Evolutionary conservation across 2,329 filamentous ascomycete genomes (phyloP).

Genomic region (Niveomyces coronatus): DNA sequence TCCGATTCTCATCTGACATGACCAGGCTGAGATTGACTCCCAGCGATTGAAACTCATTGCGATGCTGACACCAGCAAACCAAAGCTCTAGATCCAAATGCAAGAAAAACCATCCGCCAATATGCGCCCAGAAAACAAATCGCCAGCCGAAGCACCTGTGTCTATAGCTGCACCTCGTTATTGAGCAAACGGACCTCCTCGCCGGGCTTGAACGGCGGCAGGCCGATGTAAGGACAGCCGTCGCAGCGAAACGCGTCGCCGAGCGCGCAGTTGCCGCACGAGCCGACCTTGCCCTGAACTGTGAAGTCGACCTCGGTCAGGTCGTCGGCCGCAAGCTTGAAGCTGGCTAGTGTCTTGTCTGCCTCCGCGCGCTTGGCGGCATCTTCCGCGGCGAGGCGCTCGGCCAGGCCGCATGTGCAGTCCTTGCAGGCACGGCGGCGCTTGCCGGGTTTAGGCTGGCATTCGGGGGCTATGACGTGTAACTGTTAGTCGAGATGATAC

Average conservation of each 20-base stretch:
- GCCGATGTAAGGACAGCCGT: conserved; percentile 71
- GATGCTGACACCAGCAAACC: conserved; percentile 1
- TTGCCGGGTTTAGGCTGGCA: conserved; percentile 83
- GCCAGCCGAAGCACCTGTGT: background rate
- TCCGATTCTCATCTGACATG: conserved; percentile 4
- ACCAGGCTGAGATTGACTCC: too few species aligned
- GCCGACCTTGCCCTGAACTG: conserved; percentile 91
- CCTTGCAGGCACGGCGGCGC: conserved; percentile 88
- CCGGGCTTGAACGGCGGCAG: conserved; percentile 94
- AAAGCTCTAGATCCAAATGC: conserved; percentile 1
- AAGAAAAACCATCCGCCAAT: background rate
- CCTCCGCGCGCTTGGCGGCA: conserved; percentile 55
- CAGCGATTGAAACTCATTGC: background rate
- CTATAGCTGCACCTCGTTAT: conserved; percentile 76
- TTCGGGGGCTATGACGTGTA: conserved; percentile 55
- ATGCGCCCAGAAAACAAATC: background rate
- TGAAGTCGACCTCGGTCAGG: conserved; percentile 83
- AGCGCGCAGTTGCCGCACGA: conserved; percentile 91
- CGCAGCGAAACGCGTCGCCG: conserved; percentile 78
- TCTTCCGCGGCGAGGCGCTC: conserved; percentile 83
- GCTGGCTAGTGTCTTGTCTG: conserved; percentile 53
- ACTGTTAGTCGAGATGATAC: too few species aligned
- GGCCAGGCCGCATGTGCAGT: conserved; percentile 91
- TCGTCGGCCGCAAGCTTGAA: conserved; percentile 69
- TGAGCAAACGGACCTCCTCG: conserved; percentile 81